Base-by-base conservation (phyloP, 306 rosid species). In the Medicago arabica region DNA sequence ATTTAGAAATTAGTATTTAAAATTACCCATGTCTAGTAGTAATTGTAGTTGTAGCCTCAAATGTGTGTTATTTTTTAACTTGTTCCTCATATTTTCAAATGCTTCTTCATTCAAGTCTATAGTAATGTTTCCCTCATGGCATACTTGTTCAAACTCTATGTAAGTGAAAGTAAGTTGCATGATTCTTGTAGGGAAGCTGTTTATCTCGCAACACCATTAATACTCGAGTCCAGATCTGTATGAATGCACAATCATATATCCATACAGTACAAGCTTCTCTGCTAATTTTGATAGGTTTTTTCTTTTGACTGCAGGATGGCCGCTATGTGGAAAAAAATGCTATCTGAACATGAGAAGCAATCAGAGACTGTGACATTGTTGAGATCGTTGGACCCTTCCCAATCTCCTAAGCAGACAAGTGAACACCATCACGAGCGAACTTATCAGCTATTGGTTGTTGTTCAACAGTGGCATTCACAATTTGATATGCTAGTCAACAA, bases 401-500 rank as follows among this genome's bases (percentile, higher is more conserved):
- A 90, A 66, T 90, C 93, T 16, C 82, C 96, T 16, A 88, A 80
- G 89, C 91, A 89, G 76, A 96, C 98, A 65, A 89, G 88, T 15
- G 92, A 90, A 21, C 93, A 90, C 70, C 99, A 96, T 83, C 96
- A 90, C 69, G 89, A 84, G 14, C 89, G 93, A 54, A 94, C 98
- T 3, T 25, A 36, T 77, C 99, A 95, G 83, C 78, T 96, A 60
- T 74, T 47, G 54, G 54, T 28, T 53, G 97, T 96, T 43, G 99
- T 78, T 84, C 88, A 83, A 71, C 96, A 80, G 51, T 92, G 97
- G 99, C 89, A 83, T 66, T 55, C 74, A 9, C 93, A 96, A 58
- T 88, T 89, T 82, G 88, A 76, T 72, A 80, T 75, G 84, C 87
- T 96, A 66, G 88, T 90, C 64, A 69, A 9, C 76, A 83, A 86